Base-by-base conservation (phyloP, 352 stramenopile genomes). In the Halophytophthora polymorphica region DNA sequence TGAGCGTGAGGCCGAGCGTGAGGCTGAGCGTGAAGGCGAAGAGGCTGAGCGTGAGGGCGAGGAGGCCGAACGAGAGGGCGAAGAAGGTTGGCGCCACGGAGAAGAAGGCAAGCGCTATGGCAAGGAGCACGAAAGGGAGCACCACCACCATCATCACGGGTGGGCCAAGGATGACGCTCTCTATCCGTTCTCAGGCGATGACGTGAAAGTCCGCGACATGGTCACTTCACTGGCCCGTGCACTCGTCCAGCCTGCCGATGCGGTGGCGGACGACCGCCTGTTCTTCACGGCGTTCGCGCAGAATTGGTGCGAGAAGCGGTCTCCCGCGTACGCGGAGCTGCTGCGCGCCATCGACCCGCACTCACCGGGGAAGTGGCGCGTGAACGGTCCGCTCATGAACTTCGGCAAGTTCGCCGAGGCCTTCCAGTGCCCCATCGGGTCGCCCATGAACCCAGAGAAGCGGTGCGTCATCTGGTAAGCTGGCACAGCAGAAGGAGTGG, bases 261-360 rank as follows among this genome's bases (percentile, higher is more conserved):
- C 43, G 5, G 44, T 54, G 36, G 66, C 61, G 35, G 71, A 84
- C 22, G 68, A 80, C 53, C 70, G 67, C 12, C 56, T 88, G 22
- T 88, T 88, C 53, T 91, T 88, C 54, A 72, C 74, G 18, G 64
- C 80, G 17, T 91, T 86, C 36, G 80, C 75, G 3, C 73, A 86
- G 44, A 66, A 71, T 33, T 88, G 71, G 75, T 91, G 80, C 43
- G 63, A 85, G 48, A 86, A 84, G 57, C 62, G 57, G 13, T 68
- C 66, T 13, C 54, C 71, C 22, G 58, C 48, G 18, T 78, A 72
- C 25, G 64, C 70, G 0, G 71, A 83, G 55, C 49, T 86, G 19
- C 42, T 86, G 48, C 65, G 67, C 14, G 70, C 56, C 35, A 81
- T 69, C 18, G 75, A 86, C 22, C 64, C 69, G 36, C 80, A 91